phyloP scores from a whole-genome alignment of 2,329 filamentous ascomycete species.

The Bimuria novae-zelandiae region DNA sequence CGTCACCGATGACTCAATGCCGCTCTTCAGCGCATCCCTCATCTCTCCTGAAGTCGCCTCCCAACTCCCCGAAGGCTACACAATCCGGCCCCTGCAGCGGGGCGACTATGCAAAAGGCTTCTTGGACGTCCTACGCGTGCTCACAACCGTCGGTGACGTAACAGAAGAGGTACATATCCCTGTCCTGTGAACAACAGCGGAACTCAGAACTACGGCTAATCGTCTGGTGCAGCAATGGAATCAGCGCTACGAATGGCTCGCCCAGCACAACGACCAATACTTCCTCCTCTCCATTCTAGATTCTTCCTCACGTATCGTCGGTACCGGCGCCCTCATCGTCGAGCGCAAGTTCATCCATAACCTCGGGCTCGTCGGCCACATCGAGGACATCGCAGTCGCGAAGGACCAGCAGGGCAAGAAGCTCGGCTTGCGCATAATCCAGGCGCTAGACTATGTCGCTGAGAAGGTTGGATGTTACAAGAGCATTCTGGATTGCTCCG shows the following conservation, averaged over 20 bases:
- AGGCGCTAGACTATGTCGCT: conserved; percentile 88
- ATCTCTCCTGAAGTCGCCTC: conserved; percentile 76
- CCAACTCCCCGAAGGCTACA: conserved; percentile 79
- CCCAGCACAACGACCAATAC: conserved; percentile 74
- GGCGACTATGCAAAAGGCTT: conserved; percentile 82
- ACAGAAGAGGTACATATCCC: conserved; percentile 59
- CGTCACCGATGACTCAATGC: conserved; percentile 44
- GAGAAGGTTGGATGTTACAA: conserved; percentile 93
- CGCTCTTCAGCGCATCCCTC: conserved; percentile 77
- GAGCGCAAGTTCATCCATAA: conserved; percentile 93
- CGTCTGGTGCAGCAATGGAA: conserved; percentile 58
- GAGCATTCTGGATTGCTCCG: conserved; percentile 94
- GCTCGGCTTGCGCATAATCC: conserved; percentile 87
- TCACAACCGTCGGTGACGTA: conserved; percentile 92
- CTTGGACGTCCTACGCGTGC: conserved; percentile 85
- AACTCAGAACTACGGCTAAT: neutral
- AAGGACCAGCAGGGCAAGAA: conserved; percentile 98
- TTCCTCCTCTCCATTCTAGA: conserved; percentile 88
- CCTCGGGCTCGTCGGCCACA: conserved; percentile 85
- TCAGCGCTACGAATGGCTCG: conserved; percentile 82
- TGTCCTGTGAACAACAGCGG: neutral
- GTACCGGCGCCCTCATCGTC: conserved; percentile 85
- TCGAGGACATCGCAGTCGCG: conserved; percentile 95
- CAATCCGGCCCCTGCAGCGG: conserved; percentile 76
- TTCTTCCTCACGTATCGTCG: conserved; percentile 72